These are phyloP conservation scores for Lactarius quietus DNA, from an alignment of 768 basidiomycete genomes.

Conservation along the genomic window DNA sequence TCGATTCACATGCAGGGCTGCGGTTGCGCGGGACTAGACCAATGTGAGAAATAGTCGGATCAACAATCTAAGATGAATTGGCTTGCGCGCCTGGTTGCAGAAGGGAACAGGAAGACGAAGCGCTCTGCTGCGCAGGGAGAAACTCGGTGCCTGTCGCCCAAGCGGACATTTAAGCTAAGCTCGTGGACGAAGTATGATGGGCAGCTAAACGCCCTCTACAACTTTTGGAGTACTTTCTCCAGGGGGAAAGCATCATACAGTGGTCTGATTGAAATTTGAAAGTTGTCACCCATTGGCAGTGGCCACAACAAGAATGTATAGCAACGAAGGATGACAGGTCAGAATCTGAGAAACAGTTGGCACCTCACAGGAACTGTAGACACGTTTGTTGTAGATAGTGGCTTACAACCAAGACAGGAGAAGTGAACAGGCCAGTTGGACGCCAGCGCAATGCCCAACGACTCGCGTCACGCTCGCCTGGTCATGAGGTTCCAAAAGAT, in stretches of 20 bases:
- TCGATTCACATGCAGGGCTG: not conserved
- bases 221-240: not conserved
- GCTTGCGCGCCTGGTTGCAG: not conserved
- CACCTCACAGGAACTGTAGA: not conserved
- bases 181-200: not conserved
- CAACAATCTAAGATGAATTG: constrained; percentile 5
- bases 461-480: not conserved
- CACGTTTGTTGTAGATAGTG: not conserved
- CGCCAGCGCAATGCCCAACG: constrained; percentile 6
- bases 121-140: not conserved
- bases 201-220: not conserved
- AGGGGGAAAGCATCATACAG: not conserved
- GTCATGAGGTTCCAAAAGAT: constrained; percentile 18
- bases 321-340: not conserved
- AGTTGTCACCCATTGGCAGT: not conserved
- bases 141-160: constrained; percentile 11
- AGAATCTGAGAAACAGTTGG: not conserved
- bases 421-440: not conserved
- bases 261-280: not conserved
- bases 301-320: not conserved
- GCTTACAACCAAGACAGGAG: not conserved
- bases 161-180: constrained; percentile 21
- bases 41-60: constrained; percentile 5
- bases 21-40: not conserved
- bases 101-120: not conserved